Percentiles rank a stretch among this genome's conserved stretches.
Conservation (phyloP, 192 early-diverging fungal species). For the Coemansia sp. region DNA sequence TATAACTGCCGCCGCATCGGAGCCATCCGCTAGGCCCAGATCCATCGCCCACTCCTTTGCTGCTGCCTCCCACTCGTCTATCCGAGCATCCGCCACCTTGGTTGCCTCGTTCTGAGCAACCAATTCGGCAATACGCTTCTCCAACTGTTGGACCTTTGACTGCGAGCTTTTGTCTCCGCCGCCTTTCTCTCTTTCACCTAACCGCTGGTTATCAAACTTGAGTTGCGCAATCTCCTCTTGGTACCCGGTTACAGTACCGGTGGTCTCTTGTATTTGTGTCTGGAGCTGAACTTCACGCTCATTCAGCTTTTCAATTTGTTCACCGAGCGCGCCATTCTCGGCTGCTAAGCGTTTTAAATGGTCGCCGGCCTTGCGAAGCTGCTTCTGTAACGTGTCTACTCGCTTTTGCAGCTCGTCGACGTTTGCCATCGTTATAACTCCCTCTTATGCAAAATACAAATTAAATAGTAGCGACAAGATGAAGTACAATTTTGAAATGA, state of each 20-base stretch:
- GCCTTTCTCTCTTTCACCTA: slow-evolving; percentile 11
- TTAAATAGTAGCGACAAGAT: background rate
- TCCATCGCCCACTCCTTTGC: slow-evolving; percentile 31
- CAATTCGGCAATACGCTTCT: slow-evolving; percentile 30
- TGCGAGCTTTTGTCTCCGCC: slow-evolving; percentile 5
- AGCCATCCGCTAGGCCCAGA: slow-evolving; percentile 18
- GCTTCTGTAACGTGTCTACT: slow-evolving; percentile 48
- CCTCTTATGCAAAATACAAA: slow-evolving; percentile 12
- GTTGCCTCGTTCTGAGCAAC: slow-evolving; percentile 28
- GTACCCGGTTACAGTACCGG: background rate
- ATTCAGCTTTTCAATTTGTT: slow-evolving; percentile 51
- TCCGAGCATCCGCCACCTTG: background rate
- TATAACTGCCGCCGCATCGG: background rate
- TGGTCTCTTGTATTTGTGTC: slow-evolving; percentile 27
- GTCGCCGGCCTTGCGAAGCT: slow-evolving; percentile 57
- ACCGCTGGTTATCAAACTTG: slow-evolving; percentile 11
- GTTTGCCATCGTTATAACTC: slow-evolving; percentile 21
- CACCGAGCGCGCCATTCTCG: slow-evolving; percentile 57
- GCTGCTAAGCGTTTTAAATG: slow-evolving; percentile 56
- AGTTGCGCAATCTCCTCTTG: slow-evolving; percentile 22
- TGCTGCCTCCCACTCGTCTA: slow-evolving; percentile 42
- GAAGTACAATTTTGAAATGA: background rate
- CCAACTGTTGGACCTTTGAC: slow-evolving; percentile 6
- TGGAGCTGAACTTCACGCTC: slow-evolving; percentile 28
- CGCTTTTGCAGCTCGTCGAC: slow-evolving; percentile 52